phyloP scores from a whole-genome alignment of 179 eudicot species.

The Kewa caespitosa region DNA sequence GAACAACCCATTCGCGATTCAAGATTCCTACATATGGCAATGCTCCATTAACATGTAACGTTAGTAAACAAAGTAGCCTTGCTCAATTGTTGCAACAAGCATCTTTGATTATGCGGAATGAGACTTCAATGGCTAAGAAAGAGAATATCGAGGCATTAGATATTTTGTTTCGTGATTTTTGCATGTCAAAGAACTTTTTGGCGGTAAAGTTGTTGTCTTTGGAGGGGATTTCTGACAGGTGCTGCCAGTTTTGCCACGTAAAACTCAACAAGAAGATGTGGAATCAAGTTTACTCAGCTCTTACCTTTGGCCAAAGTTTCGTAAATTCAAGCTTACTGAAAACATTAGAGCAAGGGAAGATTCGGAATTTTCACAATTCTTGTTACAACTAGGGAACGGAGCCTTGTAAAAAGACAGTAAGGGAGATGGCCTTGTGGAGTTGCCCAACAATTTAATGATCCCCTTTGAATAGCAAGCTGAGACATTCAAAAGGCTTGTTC shows the following conservation, averaged over 20 bases:
- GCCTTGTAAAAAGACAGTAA: background rate
- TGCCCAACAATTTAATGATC: background rate
- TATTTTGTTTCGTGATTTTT: background rate
- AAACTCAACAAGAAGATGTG: background rate
- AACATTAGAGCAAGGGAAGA: constrained; percentile 25
- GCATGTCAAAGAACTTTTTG: too few species aligned
- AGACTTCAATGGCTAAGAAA: constrained; percentile 21
- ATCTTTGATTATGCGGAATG: constrained; percentile 19
- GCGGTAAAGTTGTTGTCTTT: constrained; percentile 29
- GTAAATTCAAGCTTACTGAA: background rate
- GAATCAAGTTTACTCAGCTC: constrained; percentile 18
- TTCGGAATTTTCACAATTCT: constrained; percentile 8
- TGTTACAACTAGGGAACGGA: constrained; percentile 24
- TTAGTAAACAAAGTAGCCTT: background rate
- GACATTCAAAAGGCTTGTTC: background rate
- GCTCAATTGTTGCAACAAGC: background rate
- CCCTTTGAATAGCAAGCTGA: background rate
- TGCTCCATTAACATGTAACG: background rate
- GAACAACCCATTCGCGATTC: constrained; percentile 25
- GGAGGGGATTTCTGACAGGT: background rate
- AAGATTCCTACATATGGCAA: constrained; percentile 15
- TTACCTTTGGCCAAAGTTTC: constrained; percentile 5
- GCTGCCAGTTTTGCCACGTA: background rate
- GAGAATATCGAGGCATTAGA: constrained; percentile 1
- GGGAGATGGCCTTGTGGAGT: background rate